These are phyloP conservation scores for Pneumocystis oryctolagi DNA, from an alignment of 1,139 yeast genomes.

Conservation along the genomic window DNA sequence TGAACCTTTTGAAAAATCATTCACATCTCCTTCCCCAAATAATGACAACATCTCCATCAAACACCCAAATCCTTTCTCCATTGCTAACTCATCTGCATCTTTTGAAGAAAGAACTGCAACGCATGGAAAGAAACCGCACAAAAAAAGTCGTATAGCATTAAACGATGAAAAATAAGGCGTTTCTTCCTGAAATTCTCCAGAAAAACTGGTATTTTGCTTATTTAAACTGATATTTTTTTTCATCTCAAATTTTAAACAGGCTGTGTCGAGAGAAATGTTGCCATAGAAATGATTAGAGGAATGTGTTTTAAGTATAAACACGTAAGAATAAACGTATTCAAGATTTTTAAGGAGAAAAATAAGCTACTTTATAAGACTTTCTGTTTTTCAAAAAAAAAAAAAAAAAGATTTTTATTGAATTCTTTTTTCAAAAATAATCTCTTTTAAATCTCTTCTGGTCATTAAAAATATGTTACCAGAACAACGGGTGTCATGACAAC, in stretches of 20 bases:
- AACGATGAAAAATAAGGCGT: constrained; percentile 13
- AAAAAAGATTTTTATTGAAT: too few species aligned
- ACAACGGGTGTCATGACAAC: too few species aligned
- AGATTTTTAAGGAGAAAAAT: too few species aligned
- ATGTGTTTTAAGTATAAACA: too few species aligned
- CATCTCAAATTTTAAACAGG: neutral
- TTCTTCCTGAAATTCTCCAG: neutral
- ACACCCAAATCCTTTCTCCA: constrained; percentile 26
- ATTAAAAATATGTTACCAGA: too few species aligned
- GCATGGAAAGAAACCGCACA: constrained; percentile 36
- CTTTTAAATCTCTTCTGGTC: too few species aligned
- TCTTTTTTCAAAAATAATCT: too few species aligned
- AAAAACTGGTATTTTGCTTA: neutral
- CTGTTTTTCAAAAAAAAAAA: too few species aligned
- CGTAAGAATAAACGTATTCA: too few species aligned
- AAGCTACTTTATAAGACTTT: too few species aligned
- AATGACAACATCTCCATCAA: constrained; percentile 30
- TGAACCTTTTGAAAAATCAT: constrained; percentile 2
- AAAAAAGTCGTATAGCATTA: constrained; percentile 24
- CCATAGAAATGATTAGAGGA: neutral
- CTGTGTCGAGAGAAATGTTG: neutral
- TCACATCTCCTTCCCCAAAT: constrained; percentile 25
- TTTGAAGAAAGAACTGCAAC: constrained; percentile 41
- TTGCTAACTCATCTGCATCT: constrained; percentile 36
- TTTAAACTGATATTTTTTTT: neutral